Conservation (phyloP, 2,329 filamentous ascomycete species). For the Diaporthe capsici region DNA sequence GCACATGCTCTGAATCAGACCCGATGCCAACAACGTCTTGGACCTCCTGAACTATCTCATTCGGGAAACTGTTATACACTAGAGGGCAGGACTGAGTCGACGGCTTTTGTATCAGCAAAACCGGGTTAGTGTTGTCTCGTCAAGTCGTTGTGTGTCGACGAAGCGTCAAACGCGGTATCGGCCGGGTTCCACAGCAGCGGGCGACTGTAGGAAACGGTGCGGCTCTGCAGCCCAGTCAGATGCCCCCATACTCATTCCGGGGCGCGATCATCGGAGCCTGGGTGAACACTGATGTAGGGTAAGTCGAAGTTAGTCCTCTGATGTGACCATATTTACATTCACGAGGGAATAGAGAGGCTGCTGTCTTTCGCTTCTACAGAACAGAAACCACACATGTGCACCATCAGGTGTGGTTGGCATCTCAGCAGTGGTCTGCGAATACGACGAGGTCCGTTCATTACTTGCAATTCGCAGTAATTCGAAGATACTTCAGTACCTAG, state of each 20-base stretch:
- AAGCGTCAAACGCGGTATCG: not conserved
- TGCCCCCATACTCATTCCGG: not conserved
- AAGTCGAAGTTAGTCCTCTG: not conserved
- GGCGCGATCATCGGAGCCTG: not conserved
- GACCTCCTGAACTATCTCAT: not conserved
- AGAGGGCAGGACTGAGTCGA: not conserved
- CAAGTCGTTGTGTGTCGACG: not conserved
- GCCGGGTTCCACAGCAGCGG: too few species aligned
- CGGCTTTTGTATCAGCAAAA: not conserved
- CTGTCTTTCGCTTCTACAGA: not conserved
- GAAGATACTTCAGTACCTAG: not conserved
- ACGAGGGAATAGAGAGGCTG: too few species aligned
- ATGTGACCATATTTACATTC: not conserved
- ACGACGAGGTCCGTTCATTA: not conserved
- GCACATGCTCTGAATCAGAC: too few species aligned
- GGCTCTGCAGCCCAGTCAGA: not conserved
- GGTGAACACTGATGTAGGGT: not conserved
- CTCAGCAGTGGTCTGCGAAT: too few species aligned
- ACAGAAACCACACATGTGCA: not conserved
- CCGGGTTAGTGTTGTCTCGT: not conserved
- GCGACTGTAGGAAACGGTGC: not conserved
- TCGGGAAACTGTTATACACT: too few species aligned
- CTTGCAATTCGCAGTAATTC: not conserved
- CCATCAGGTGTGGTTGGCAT: constrained; percentile 17
- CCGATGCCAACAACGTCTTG: too few species aligned